Evolutionary conservation across 2,329 filamentous ascomycete genomes (phyloP).

Genomic region (Aspergillus vadensis): DNA sequence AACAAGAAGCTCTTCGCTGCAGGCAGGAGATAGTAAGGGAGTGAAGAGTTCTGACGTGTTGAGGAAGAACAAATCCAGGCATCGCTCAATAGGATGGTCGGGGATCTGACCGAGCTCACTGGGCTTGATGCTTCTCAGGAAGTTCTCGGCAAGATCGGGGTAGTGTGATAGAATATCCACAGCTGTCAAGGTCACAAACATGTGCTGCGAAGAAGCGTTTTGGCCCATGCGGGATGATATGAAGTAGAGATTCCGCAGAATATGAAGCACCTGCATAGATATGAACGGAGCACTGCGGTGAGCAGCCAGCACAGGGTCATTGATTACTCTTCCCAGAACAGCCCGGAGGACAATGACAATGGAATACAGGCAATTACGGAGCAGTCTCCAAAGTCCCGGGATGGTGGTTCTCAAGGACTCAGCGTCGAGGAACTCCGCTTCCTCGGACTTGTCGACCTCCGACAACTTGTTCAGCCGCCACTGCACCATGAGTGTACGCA

Average conservation of each 20-base stretch:
- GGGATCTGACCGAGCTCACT: slow-evolving; percentile 59
- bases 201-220: slow-evolving; percentile 77
- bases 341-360: slow-evolving; percentile 74
- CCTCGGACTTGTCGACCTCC: slow-evolving; percentile 68
- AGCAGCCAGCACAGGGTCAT: slow-evolving; percentile 57
- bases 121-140: slow-evolving; percentile 66
- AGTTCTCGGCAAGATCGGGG: slow-evolving; percentile 64
- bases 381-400: slow-evolving; percentile 71
- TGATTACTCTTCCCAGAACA: slow-evolving; percentile 66
- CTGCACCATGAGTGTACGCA: slow-evolving; percentile 64
- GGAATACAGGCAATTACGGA: slow-evolving; percentile 75
- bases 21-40: slow-evolving; percentile 64
- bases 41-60: slow-evolving; percentile 84
- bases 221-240: slow-evolving; percentile 74
- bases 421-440: slow-evolving; percentile 62
- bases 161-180: slow-evolving; percentile 80
- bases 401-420: slow-evolving; percentile 68
- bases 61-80: slow-evolving; percentile 83
- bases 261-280: slow-evolving; percentile 70
- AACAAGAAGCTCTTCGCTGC: slow-evolving; percentile 73
- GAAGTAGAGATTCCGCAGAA: slow-evolving; percentile 77
- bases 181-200: slow-evolving; percentile 78
- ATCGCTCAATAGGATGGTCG: slow-evolving; percentile 66
- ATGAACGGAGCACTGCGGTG: slow-evolving; percentile 64
- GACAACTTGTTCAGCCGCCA: slow-evolving; percentile 78